Percentiles rank a stretch among this genome's conserved stretches.
phyloP scores from a whole-genome alignment of 805 yeast species.

The Lipomyces starkeyi region DNA sequence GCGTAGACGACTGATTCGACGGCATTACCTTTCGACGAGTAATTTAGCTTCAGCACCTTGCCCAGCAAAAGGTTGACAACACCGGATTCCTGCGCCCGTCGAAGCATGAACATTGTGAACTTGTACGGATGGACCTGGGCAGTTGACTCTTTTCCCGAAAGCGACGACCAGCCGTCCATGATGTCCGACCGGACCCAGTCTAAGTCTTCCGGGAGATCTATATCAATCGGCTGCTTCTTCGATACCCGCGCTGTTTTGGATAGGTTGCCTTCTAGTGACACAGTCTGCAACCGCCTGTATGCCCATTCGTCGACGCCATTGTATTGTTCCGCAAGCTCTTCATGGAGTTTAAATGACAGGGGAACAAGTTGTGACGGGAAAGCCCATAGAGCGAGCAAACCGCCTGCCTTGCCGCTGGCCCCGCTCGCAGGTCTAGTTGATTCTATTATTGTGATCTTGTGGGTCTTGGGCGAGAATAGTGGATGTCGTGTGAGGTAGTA shows the following conservation, averaged over 20 bases:
- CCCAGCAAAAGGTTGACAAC: slow-evolving; percentile 86
- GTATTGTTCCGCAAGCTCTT: slow-evolving; percentile 75
- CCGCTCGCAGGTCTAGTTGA: slow-evolving; percentile 95
- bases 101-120: slow-evolving; percentile 82
- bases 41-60: slow-evolving; percentile 71
- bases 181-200: slow-evolving; percentile 75
- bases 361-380: slow-evolving; percentile 95
- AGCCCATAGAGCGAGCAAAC: slow-evolving; percentile 92
- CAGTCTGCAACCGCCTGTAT: slow-evolving; percentile 84
- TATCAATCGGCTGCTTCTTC: slow-evolving; percentile 17
- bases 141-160: slow-evolving; percentile 86
- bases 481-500: slow-evolving; percentile 87
- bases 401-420: slow-evolving; percentile 98
- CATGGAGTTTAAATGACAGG: slow-evolving; percentile 82
- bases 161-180: slow-evolving; percentile 72
- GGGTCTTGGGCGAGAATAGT: slow-evolving; percentile 68
- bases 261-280: slow-evolving; percentile 85
- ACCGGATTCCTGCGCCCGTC: slow-evolving; percentile 80
- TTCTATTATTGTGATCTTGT: slow-evolving; percentile 85
- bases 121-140: slow-evolving; percentile 97
- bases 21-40: slow-evolving; percentile 69
- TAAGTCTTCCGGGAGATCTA: slow-evolving; percentile 61
- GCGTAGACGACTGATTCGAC: slow-evolving; percentile 49
- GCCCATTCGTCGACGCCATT: slow-evolving; percentile 93
- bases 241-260: slow-evolving; percentile 31